Evolutionary conservation across 2,329 filamentous ascomycete species (phyloP), one percentile per base, ranked within the genome.

Genomic region (Lasiodiplodia hormozganensis): DNA sequence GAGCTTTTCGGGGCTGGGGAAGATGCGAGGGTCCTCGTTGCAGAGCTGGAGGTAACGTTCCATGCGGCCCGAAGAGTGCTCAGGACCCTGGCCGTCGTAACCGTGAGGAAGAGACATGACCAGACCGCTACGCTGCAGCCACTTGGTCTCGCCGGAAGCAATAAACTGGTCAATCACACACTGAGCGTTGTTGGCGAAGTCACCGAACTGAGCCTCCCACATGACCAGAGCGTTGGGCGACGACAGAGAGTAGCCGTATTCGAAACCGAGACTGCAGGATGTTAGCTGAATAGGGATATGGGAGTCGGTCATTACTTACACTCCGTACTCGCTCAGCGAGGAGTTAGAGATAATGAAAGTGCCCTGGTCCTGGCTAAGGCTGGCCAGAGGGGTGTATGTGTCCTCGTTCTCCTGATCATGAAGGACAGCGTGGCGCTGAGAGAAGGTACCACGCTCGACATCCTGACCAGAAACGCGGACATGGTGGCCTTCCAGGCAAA

Each of bases 121-220:
- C 62, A 99, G 89, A 77, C 96, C 96, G 67, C 94, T 97, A 82
- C 96, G 91, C 85, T 99, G 96, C 83, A 98, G 91, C 96, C 96
- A 99, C 85, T 99, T 99, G 72, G 92, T 90, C 84, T 99, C 96
- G 78, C 96, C 96, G 71, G 96, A 97, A 62, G 96, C 95, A 75
- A 99, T 91, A 84, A 99, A 99, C 83, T 99, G 96, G 81, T 99
- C 96, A 77, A 99, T 96, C 82, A 99, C 96, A 81, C 94, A 97
- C 84, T 99, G 96, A 53, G 96, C 95, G 78, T 97, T 99, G 88
- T 99, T 99, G 86, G 96, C 96, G 77, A 99, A 99, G 83, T 99
- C 96, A 86, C 96, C 96, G 77, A 99, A 99, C 82, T 99, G 96
- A 47, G 96, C 96, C 84, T 99, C 96, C 96, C 96, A 99, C 90